A percentile compares a stretch with the other conserved stretches of the same genome.
These are phyloP conservation scores for Tagetes patula DNA, from an alignment of 129 eudicot species.

Conservation along the genomic window DNA sequence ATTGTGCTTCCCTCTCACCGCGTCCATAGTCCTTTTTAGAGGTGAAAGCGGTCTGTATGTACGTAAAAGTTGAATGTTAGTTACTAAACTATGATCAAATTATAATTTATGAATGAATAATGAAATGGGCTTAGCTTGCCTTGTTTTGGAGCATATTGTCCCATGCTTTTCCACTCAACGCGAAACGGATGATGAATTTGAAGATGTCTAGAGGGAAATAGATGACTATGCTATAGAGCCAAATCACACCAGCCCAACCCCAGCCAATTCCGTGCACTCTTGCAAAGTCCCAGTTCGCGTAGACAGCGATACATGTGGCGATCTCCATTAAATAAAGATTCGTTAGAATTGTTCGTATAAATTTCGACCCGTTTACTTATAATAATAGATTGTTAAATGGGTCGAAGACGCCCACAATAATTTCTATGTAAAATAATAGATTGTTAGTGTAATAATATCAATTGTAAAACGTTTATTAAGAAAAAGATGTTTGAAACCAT, in stretches of 20 bases:
- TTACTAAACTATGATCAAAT: background rate
- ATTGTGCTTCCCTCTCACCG: constrained; percentile 52
- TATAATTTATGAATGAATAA: background rate
- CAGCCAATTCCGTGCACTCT: constrained; percentile 70
- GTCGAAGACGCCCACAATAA: background rate
- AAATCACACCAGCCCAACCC: constrained; percentile 93
- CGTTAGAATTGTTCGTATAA: background rate
- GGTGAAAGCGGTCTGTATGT: constrained; percentile 47
- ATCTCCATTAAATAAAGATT: constrained; percentile 32
- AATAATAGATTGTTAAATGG: background rate
- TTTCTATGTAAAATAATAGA: background rate
- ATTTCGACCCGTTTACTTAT: background rate
- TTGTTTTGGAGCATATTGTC: constrained; percentile 54
- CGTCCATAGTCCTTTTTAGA: constrained; percentile 48
- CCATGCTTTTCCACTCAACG: constrained; percentile 83
- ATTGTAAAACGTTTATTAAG: background rate
- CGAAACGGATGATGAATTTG: constrained; percentile 65
- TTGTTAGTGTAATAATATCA: background rate
- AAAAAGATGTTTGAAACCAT: background rate
- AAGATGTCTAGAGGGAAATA: constrained; percentile 67
- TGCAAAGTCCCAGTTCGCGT: constrained; percentile 78
- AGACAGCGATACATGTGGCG: constrained; percentile 75
- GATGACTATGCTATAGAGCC: constrained; percentile 61
- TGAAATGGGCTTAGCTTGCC: constrained; percentile 40
- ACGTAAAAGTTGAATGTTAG: background rate